Percentiles rank a stretch among this genome's conserved stretches.
Conservation (phyloP, 2,329 filamentous ascomycete species). For the Paecilomyces niveus region DNA sequence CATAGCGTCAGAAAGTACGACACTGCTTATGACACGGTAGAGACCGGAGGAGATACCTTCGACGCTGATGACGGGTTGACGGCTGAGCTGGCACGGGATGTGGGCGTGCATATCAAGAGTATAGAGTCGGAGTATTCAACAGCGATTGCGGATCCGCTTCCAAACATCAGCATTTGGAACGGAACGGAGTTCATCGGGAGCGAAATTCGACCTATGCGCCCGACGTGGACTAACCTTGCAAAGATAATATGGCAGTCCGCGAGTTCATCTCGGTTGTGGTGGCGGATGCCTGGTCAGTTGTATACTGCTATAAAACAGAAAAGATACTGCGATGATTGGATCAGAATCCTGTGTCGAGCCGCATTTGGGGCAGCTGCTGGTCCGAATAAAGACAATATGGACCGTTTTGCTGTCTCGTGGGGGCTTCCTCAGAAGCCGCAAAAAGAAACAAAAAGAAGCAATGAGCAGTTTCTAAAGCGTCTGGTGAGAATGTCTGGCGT, state of each 20-base stretch:
- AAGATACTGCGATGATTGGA: neutral
- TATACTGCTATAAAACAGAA: neutral
- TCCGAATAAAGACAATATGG: neutral
- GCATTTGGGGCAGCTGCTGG: neutral
- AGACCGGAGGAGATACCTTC: neutral
- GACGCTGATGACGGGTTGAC: neutral
- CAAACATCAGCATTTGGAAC: neutral
- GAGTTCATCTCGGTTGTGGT: neutral
- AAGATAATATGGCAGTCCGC: neutral
- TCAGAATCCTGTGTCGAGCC: neutral
- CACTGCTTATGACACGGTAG: neutral
- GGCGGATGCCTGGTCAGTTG: neutral
- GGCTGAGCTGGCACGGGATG: neutral
- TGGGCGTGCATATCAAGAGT: neutral
- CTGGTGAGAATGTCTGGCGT: neutral
- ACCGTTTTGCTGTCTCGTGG: neutral
- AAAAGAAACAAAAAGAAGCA: neutral
- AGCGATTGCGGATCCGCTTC: neutral
- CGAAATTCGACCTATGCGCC: neutral
- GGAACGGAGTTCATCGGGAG: neutral
- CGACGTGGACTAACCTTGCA: neutral
- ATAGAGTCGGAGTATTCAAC: neutral
- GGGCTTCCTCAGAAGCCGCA: neutral
- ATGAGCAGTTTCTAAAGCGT: neutral
- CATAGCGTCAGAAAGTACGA: neutral